These are phyloP conservation scores for Neurospora cerealis DNA, from an alignment of 495 filamentous ascomycete genomes.

Conservation along the genomic window DNA sequence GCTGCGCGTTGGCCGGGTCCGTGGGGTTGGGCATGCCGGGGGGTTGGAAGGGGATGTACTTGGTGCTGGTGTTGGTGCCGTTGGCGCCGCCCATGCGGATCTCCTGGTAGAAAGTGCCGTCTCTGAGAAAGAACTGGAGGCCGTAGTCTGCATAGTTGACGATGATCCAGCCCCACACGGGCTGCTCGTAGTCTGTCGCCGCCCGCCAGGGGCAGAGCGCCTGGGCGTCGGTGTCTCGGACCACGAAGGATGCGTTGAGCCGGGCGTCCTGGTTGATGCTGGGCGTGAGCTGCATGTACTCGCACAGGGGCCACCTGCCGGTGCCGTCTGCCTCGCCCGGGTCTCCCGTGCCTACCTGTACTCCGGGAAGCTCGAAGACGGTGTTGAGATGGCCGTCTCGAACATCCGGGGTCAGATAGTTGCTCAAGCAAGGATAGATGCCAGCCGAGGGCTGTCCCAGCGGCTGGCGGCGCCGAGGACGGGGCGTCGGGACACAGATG, in stretches of 20 bases:
- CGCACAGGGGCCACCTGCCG: constrained; percentile 8
- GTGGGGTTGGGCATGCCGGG: neutral
- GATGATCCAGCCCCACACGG: constrained; percentile 47
- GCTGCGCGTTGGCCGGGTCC: constrained; percentile 12
- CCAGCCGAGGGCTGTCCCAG: constrained; percentile 2
- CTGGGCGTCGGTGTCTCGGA: neutral
- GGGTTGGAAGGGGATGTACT: constrained; percentile 29
- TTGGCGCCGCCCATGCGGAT: constrained; percentile 26
- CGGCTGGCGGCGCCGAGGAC: neutral
- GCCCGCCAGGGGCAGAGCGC: constrained; percentile 11
- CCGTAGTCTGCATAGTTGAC: constrained; percentile 40
- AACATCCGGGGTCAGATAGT: constrained; percentile 10
- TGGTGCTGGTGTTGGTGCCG: constrained; percentile 3
- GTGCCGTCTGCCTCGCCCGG: neutral
- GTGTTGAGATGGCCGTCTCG: constrained; percentile 12
- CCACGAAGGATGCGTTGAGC: constrained; percentile 29
- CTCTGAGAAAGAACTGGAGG: constrained; percentile 38
- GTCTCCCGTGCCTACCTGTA: neutral
- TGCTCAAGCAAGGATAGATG: constrained; percentile 19
- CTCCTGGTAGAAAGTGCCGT: constrained; percentile 45
- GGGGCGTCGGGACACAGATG: constrained; percentile 19
- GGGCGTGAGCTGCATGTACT: constrained; percentile 37
- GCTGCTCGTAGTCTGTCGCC: constrained; percentile 34
- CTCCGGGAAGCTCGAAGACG: constrained; percentile 1
- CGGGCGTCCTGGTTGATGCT: constrained; percentile 40